Conservation (phyloP, 1,284 basidiomycete species). For the Gomphus sp. region DNA sequence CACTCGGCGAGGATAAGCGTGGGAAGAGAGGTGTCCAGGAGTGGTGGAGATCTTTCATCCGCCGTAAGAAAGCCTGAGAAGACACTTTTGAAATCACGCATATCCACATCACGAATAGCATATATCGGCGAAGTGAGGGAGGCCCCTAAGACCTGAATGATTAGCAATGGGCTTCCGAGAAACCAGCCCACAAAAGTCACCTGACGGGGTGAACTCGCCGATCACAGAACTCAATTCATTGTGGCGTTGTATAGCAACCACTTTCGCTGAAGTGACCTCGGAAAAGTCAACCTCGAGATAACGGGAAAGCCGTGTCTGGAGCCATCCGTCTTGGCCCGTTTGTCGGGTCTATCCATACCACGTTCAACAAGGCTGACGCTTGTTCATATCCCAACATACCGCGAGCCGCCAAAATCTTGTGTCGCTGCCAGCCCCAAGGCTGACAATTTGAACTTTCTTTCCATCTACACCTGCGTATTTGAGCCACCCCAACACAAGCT, state of each 20-base stretch:
- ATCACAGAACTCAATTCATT: constrained; percentile 46
- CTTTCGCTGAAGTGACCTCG: constrained; percentile 77
- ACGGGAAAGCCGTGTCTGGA: constrained; percentile 26
- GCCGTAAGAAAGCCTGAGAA: constrained; percentile 12
- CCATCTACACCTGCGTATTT: constrained; percentile 27
- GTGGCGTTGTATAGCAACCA: constrained; percentile 70
- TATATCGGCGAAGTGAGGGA: constrained; percentile 4
- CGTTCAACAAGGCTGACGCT: background rate
- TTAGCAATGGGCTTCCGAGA: background rate
- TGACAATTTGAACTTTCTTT: constrained; percentile 69
- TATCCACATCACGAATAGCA: constrained; percentile 5
- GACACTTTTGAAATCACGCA: background rate
- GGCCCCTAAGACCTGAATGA: background rate
- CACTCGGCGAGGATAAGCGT: constrained; percentile 88
- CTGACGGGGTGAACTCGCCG: constrained; percentile 25
- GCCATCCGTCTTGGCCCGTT: constrained; percentile 23
- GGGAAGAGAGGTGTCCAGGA: constrained; percentile 60
- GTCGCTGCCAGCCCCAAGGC: constrained; percentile 88
- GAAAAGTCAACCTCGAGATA: constrained; percentile 92
- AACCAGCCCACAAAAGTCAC: background rate
- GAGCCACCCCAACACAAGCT: constrained; percentile 70
- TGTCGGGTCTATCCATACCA: constrained; percentile 39
- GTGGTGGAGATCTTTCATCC: constrained; percentile 13
- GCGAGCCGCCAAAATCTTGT: constrained; percentile 86
- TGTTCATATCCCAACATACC: constrained; percentile 38